A percentile compares a stretch with the other conserved stretches of the same genome.
These are phyloP conservation scores for Scedosporium boydii DNA, from an alignment of 2,329 filamentous ascomycete genomes.

Conservation along the genomic window DNA sequence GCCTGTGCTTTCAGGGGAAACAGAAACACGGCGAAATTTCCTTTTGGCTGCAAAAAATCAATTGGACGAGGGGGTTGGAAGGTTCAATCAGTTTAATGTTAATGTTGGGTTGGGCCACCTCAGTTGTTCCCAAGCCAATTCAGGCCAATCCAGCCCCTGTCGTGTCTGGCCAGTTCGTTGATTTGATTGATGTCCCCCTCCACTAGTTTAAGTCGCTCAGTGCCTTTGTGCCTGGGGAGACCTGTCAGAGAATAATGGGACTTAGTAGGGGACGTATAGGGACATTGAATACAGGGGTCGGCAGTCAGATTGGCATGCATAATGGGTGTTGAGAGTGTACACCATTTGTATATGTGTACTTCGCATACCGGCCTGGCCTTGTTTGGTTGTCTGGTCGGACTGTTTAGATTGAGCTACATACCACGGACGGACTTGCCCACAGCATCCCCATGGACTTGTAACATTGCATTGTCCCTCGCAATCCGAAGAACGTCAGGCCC, in stretches of 20 bases:
- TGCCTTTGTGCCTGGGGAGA: too few species aligned
- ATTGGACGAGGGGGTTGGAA: slow-evolving; percentile 1
- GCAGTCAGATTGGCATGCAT: too few species aligned
- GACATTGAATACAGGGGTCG: too few species aligned
- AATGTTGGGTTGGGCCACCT: slow-evolving; percentile 9
- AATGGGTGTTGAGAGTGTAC: too few species aligned
- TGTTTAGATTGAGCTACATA: background rate
- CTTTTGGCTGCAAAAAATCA: slow-evolving; percentile 6
- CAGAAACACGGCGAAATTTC: slow-evolving; percentile 13
- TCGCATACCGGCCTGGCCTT: too few species aligned
- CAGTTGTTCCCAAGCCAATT: slow-evolving; percentile 4
- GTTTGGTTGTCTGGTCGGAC: background rate
- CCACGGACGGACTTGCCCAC: background rate
- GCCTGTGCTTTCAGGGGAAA: slow-evolving; percentile 14
- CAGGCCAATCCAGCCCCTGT: slow-evolving; percentile 7
- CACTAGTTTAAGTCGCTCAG: too few species aligned
- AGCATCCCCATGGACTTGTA: background rate
- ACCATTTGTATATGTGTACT: too few species aligned
- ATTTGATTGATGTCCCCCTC: too few species aligned
- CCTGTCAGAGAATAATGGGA: too few species aligned
- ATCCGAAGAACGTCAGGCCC: background rate
- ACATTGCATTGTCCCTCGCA: background rate
- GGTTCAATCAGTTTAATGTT: background rate
- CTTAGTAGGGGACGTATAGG: too few species aligned
- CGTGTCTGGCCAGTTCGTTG: background rate